Percentiles rank a stretch among this genome's conserved stretches.
phyloP scores from a whole-genome alignment of 2,329 filamentous ascomycete genomes.

The Phyllosticta citrichinensis region DNA sequence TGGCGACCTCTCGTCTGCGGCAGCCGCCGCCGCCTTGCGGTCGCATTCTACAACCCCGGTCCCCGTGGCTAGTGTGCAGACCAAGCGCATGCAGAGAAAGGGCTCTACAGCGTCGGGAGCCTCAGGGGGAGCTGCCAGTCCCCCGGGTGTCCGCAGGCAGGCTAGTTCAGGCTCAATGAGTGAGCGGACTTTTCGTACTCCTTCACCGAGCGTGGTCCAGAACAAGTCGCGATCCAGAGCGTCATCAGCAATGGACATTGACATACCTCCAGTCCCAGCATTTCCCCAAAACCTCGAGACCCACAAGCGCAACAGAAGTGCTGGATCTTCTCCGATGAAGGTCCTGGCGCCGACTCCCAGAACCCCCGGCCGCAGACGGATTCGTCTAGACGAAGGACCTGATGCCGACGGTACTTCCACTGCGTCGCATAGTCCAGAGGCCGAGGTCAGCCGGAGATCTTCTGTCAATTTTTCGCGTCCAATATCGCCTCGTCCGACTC shows the following conservation, averaged over 20 bases:
- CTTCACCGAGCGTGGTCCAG: conserved; percentile 38
- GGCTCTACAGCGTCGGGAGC: conserved; percentile 60
- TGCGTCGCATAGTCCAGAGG: conserved; percentile 24
- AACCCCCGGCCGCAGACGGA: conserved; percentile 26
- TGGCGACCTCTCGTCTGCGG: conserved; percentile 66
- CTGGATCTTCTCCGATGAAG: conserved; percentile 39
- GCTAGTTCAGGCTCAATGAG: conserved; percentile 76
- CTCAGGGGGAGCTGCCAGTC: conserved; percentile 33
- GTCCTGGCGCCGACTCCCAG: conserved; percentile 34
- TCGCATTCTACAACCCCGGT: conserved; percentile 69
- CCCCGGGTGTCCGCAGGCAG: conserved; percentile 26
- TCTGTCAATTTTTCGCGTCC: conserved; percentile 46
- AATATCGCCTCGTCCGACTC: conserved; percentile 36
- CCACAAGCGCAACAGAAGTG: conserved; percentile 35
- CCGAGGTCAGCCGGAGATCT: conserved; percentile 29
- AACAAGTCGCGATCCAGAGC: conserved; percentile 15
- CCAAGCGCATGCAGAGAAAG: conserved; percentile 71
- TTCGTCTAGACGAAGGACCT: conserved; percentile 32
- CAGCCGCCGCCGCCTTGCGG: conserved; percentile 75
- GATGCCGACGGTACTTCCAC: conserved; percentile 17
- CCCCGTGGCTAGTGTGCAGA: conserved; percentile 72
- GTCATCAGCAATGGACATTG: conserved; percentile 13
- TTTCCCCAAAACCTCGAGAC: conserved; percentile 46
- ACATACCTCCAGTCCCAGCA: conserved; percentile 64
- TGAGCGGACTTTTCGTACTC: conserved; percentile 75